Conservation (phyloP, 768 basidiomycete genomes). For the Botryobasidium botryosum region DNA sequence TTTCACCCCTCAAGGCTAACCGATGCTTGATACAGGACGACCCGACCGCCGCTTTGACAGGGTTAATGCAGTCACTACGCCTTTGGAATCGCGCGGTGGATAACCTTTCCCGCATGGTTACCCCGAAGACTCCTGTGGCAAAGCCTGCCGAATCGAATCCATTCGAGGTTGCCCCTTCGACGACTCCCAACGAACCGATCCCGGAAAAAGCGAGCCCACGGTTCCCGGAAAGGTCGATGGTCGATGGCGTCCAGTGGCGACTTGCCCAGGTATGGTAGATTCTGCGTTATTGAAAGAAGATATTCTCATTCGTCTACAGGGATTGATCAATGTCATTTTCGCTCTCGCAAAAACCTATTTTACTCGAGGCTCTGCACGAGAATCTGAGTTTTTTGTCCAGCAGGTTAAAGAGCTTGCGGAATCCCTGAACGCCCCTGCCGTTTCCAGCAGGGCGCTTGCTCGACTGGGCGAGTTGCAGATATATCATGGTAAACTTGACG, state of each 20-base stretch:
- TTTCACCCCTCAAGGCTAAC: not conserved
- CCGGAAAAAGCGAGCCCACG: constrained; percentile 18
- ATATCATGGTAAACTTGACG: constrained; percentile 39
- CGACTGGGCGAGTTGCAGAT: constrained; percentile 55
- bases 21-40: constrained; percentile 39
- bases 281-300: not conserved
- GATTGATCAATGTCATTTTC: constrained; percentile 48
- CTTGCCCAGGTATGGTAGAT: constrained; percentile 32
- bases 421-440: constrained; percentile 45
- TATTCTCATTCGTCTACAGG: constrained; percentile 15
- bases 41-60: constrained; percentile 34
- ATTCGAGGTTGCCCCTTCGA: constrained; percentile 24
- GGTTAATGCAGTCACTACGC: constrained; percentile 51
- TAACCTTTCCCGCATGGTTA: constrained; percentile 41
- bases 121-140: constrained; percentile 22
- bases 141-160: constrained; percentile 33
- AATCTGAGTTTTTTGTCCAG: constrained; percentile 69
- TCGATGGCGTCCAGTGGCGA: constrained; percentile 56
- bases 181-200: constrained; percentile 2
- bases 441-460: constrained; percentile 47
- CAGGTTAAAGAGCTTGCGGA: constrained; percentile 61
- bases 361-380: constrained; percentile 61
- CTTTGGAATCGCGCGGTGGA: constrained; percentile 71
- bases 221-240: constrained; percentile 23
- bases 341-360: constrained; percentile 48